These are phyloP conservation scores for Pleurotus sapidus DNA, from an alignment of 768 basidiomycete species.

Conservation along the genomic window DNA sequence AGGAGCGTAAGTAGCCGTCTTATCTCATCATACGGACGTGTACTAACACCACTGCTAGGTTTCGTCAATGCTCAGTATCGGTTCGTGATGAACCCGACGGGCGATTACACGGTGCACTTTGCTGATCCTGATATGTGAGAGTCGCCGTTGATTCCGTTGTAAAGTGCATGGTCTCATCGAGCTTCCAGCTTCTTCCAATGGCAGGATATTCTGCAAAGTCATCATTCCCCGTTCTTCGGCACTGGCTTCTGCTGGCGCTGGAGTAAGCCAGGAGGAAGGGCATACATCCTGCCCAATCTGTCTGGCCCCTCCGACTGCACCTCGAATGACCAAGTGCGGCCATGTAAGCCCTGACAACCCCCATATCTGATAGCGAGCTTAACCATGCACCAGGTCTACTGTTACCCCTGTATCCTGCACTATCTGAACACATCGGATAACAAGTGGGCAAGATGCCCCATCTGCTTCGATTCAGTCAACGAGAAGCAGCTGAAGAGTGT, in stretches of 20 bases:
- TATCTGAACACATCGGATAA: conserved; percentile 83
- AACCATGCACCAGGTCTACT: conserved; percentile 66
- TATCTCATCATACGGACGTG: conserved; percentile 11
- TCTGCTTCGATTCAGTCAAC: conserved; percentile 92
- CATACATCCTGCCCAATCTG: conserved; percentile 91
- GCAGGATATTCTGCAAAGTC: conserved; percentile 95
- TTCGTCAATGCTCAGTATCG: conserved; percentile 97
- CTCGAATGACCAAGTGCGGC: conserved; percentile 95
- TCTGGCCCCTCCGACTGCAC: conserved; percentile 84
- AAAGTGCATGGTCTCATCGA: conserved; percentile 13
- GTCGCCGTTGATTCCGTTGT: conserved; percentile 1
- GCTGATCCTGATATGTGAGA: conserved; percentile 95
- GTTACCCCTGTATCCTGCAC: conserved; percentile 92
- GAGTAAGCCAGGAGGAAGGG: conserved; percentile 50
- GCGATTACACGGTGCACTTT: conserved; percentile 93
- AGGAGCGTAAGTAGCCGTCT: conserved; percentile 72
- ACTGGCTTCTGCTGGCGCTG: conserved; percentile 58
- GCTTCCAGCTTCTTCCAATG: conserved; percentile 84
- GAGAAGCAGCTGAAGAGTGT: conserved; percentile 90
- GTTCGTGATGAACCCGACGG: conserved; percentile 91
- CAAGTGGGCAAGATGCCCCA: conserved; percentile 93
- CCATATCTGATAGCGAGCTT: conserved; percentile 3
- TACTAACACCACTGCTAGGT: conserved; percentile 43
- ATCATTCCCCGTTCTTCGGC: conserved; percentile 85
- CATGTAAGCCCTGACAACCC: conserved; percentile 64